Conservation (phyloP, 345 rosid genomes). For the Garcia nutans region DNA sequence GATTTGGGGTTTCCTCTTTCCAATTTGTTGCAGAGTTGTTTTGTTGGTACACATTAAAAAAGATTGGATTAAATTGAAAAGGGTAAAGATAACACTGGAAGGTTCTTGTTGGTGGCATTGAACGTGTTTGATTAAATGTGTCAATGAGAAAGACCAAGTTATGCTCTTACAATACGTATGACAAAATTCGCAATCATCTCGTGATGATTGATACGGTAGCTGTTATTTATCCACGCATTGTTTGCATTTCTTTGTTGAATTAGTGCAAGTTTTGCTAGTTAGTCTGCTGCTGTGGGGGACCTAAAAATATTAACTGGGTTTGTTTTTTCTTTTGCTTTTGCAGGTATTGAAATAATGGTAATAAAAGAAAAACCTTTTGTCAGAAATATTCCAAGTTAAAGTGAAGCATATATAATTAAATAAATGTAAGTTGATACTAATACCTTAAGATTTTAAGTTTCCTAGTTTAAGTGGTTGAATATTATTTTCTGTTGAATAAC, state of each 20-base stretch:
- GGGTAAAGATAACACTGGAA: slow-evolving; percentile 5
- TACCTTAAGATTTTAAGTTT: too few relatives aligned
- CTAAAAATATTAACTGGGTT: not conserved
- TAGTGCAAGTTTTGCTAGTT: not conserved
- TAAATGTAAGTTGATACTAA: too few relatives aligned
- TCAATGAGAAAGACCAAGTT: slow-evolving; percentile 2
- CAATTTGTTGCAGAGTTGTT: not conserved
- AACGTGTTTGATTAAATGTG: too few relatives aligned
- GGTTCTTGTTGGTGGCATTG: slow-evolving; percentile 17
- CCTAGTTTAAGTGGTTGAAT: too few relatives aligned
- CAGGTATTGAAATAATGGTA: too few relatives aligned
- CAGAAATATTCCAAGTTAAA: too few relatives aligned
- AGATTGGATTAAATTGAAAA: not conserved
- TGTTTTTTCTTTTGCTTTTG: too few relatives aligned
- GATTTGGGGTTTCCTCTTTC: not conserved
- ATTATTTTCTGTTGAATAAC: too few relatives aligned
- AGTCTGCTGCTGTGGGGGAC: slow-evolving; percentile 22
- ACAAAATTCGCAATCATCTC: slow-evolving; percentile 46
- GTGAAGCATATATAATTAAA: too few relatives aligned
- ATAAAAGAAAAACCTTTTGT: too few relatives aligned
- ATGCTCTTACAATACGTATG: slow-evolving; percentile 24
- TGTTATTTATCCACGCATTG: slow-evolving; percentile 15
- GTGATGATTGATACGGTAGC: slow-evolving; percentile 40
- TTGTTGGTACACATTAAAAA: not conserved
- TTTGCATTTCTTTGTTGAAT: not conserved